phyloP scores from a whole-genome alignment of 805 yeast genomes.

The Ogataea ramenticola region DNA sequence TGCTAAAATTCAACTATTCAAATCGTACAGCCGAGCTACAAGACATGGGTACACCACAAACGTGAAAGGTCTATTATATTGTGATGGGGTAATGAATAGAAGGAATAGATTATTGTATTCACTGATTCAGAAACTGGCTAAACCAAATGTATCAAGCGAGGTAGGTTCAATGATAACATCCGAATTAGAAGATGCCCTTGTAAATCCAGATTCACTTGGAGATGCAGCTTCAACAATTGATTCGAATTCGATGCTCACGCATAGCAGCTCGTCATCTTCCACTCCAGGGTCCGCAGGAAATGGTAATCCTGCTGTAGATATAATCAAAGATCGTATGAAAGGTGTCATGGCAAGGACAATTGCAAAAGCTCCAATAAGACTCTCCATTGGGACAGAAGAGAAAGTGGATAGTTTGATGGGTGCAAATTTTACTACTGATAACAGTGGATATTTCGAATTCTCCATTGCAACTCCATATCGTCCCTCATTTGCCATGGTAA shows the following conservation, averaged over 20 bases:
- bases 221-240: slow-evolving; percentile 11
- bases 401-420: slow-evolving; percentile 22
- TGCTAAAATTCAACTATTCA: slow-evolving; percentile 54
- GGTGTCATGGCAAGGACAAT: slow-evolving; percentile 66
- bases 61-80: slow-evolving; percentile 63
- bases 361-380: slow-evolving; percentile 44
- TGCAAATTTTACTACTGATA: slow-evolving; percentile 45
- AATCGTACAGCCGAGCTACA: slow-evolving; percentile 41
- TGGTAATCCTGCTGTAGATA: slow-evolving; percentile 10
- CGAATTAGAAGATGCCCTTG: slow-evolving; percentile 27
- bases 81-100: slow-evolving; percentile 65
- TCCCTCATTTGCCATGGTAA: slow-evolving; percentile 54
- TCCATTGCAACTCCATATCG: slow-evolving; percentile 47
- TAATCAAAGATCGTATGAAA: slow-evolving; percentile 56
- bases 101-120: slow-evolving; percentile 65
- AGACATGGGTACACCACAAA: slow-evolving; percentile 42
- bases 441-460: slow-evolving; percentile 57
- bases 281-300: not conserved
- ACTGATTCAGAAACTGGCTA: slow-evolving; percentile 60
- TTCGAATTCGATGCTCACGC: not conserved
- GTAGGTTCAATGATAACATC: slow-evolving; percentile 29
- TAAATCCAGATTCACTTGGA: slow-evolving; percentile 19
- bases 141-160: slow-evolving; percentile 21
- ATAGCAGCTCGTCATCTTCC: slow-evolving; percentile 8
- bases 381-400: slow-evolving; percentile 49